Evolutionary conservation across 306 rosid species (phyloP).

Genomic region (Carpinus viminea): DNA sequence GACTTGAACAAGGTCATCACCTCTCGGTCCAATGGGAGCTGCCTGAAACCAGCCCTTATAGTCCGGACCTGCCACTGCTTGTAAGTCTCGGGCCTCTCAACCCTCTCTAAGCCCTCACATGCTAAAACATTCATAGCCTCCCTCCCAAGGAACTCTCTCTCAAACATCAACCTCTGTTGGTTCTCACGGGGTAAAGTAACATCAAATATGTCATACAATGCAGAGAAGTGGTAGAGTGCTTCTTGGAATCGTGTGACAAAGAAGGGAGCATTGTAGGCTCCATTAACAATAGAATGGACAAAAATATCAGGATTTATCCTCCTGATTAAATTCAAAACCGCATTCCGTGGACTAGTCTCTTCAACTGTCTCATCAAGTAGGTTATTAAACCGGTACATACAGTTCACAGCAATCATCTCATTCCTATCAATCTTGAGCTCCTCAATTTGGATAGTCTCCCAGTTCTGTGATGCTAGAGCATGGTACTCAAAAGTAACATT

Average conservation of each 20-base stretch:
- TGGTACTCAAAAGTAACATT: slow-evolving; percentile 71
- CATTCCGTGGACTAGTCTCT: neutral
- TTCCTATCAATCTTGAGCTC: slow-evolving; percentile 8
- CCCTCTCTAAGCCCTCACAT: neutral
- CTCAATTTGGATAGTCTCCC: slow-evolving; percentile 16
- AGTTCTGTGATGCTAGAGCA: slow-evolving; percentile 21
- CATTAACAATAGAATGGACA: neutral
- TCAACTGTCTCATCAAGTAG: slow-evolving; percentile 9
- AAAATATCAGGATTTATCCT: slow-evolving; percentile 12
- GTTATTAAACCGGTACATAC: neutral
- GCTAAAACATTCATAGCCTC: slow-evolving; percentile 3
- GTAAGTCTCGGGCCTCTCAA: slow-evolving; percentile 5
- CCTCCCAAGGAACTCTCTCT: neutral
- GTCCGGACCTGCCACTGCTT: neutral
- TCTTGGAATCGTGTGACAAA: slow-evolving; percentile 2
- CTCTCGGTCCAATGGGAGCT: neutral
- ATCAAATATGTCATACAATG: neutral
- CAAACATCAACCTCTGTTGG: neutral
- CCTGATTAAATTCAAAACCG: slow-evolving; percentile 3
- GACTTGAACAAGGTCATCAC: neutral
- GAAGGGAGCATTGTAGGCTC: neutral
- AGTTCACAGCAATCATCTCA: slow-evolving; percentile 9
- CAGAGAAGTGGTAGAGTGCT: slow-evolving; percentile 10
- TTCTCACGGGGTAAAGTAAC: neutral
- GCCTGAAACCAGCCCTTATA: neutral